Evolutionary conservation across 73 alveolate genomes (phyloP).

Genomic region (Blepharisma japonicum): DNA sequence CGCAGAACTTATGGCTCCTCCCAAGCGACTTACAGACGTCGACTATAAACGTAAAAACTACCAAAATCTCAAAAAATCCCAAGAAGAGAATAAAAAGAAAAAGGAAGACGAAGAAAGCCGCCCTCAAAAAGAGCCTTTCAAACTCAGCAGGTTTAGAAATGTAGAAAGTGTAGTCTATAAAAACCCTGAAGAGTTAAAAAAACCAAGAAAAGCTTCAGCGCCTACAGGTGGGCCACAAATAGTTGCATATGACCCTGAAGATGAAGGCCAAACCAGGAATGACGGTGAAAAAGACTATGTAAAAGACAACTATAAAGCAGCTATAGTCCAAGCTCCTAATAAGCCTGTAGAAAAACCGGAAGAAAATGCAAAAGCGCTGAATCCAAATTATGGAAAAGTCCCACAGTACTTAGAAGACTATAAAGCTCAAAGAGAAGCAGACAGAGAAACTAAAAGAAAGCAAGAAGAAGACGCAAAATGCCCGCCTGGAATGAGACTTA

Average conservation of each 20-base stretch:
- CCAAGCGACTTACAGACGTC: slow-evolving; percentile 21
- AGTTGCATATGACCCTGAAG: slow-evolving; percentile 17
- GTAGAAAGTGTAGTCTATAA: slow-evolving; percentile 16
- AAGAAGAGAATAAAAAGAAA: slow-evolving; percentile 4
- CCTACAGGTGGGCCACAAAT: neutral
- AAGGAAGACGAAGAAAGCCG: slow-evolving; percentile 27
- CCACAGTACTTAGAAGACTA: slow-evolving; percentile 69
- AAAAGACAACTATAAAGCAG: slow-evolving; percentile 13
- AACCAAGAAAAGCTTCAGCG: neutral
- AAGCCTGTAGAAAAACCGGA: neutral
- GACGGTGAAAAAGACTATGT: slow-evolving; percentile 28
- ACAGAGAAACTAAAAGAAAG: slow-evolving; percentile 46
- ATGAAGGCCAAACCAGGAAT: slow-evolving; percentile 12
- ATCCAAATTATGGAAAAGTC: slow-evolving; percentile 72
- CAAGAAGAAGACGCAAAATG: slow-evolving; percentile 61
- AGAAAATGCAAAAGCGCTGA: slow-evolving; percentile 23
- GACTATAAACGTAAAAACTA: slow-evolving; percentile 6
- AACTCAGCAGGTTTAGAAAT: slow-evolving; percentile 8
- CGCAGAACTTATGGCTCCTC: slow-evolving; percentile 3
- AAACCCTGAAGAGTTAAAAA: slow-evolving; percentile 24
- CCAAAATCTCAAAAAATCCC: slow-evolving; percentile 10
- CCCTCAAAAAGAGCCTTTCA: slow-evolving; percentile 33
- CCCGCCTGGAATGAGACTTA: slow-evolving; percentile 83
- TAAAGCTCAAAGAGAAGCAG: slow-evolving; percentile 62
- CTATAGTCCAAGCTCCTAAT: slow-evolving; percentile 31